Evolutionary conservation across 306 rosid genomes (phyloP).

Genomic region (Trifolium fragiferum): DNA sequence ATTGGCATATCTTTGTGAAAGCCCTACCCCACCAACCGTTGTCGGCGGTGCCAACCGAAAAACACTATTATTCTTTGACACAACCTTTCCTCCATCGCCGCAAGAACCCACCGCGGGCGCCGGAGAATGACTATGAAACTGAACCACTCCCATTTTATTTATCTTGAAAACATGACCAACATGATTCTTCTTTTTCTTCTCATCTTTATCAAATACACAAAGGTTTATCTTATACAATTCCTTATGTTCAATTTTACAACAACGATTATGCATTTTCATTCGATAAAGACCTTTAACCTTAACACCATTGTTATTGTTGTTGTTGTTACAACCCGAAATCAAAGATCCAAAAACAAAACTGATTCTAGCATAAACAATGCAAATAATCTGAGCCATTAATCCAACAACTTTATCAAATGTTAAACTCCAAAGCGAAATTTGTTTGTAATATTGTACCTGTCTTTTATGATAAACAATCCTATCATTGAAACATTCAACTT

Average conservation of each 20-base stretch:
- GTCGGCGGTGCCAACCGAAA: constrained; percentile 43
- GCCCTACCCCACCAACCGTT: constrained; percentile 71
- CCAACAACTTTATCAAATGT: constrained; percentile 57
- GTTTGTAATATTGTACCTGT: constrained; percentile 55
- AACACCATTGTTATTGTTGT: neutral
- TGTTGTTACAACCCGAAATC: neutral
- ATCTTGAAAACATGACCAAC: constrained; percentile 37
- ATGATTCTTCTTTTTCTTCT: constrained; percentile 7
- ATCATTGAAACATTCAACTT: constrained; percentile 46
- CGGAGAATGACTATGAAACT: constrained; percentile 6
- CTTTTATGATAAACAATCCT: constrained; percentile 43
- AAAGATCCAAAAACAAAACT: constrained; percentile 49
- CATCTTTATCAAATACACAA: neutral
- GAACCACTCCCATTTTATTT: neutral
- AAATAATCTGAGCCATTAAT: constrained; percentile 57
- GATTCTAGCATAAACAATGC: constrained; percentile 57
- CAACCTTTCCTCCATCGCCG: neutral
- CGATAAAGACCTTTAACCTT: neutral
- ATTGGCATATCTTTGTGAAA: constrained; percentile 64
- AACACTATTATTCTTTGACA: constrained; percentile 41
- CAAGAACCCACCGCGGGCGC: neutral
- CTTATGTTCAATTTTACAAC: constrained; percentile 46
- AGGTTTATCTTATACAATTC: constrained; percentile 36
- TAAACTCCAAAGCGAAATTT: constrained; percentile 69
- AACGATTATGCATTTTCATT: constrained; percentile 18